phyloP scores from a whole-genome alignment of 177 flowering plant genomes.

The Vitis hybrid region DNA sequence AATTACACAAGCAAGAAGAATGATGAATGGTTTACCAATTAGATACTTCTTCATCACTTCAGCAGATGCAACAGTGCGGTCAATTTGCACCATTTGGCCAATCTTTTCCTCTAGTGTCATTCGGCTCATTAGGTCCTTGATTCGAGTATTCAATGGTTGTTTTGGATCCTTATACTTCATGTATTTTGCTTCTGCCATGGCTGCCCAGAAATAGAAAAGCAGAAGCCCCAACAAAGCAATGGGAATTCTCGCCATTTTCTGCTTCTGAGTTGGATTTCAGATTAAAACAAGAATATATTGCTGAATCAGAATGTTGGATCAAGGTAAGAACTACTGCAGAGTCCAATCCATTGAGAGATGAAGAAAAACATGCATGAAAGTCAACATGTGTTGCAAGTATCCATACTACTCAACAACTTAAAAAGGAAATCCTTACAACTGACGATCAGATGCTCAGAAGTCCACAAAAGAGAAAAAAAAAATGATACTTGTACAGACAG shows the following conservation, averaged over 20 bases:
- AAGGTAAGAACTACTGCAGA: no score
- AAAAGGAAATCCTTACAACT: no score
- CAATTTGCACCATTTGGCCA: conserved; percentile 64
- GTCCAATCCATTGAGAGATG: no score
- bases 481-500: no score
- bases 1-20: background rate
- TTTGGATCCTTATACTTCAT: conserved; percentile 54
- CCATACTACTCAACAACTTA: no score
- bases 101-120: conserved; percentile 66
- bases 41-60: conserved; percentile 53
- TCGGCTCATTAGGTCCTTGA: conserved; percentile 39
- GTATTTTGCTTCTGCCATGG: conserved; percentile 30
- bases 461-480: no score
- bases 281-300: background rate
- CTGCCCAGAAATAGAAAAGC: conserved; percentile 25
- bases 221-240: conserved; percentile 30
- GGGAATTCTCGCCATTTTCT: conserved; percentile 31
- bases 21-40: conserved; percentile 38
- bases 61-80: conserved; percentile 41
- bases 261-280: background rate
- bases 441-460: no score
- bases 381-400: no score
- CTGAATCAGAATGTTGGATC: background rate
- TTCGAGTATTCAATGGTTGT: conserved; percentile 27
- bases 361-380: no score